Percentiles rank a stretch among this genome's conserved stretches.
These are phyloP conservation scores for Pythium apleroticum DNA, from an alignment of 352 stramenopile species.

Conservation along the genomic window DNA sequence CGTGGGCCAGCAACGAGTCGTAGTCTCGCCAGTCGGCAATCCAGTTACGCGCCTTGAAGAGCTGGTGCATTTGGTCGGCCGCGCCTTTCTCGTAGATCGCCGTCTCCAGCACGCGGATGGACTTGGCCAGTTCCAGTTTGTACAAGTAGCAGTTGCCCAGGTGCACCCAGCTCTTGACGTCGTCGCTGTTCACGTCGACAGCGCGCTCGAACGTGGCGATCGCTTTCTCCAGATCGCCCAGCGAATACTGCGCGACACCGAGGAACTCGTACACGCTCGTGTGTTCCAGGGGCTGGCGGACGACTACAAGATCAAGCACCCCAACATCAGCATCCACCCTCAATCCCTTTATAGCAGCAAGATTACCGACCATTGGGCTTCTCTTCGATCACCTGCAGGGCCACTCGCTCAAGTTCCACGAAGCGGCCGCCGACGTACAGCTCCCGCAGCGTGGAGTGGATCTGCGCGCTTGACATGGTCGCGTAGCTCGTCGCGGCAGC, in stretches of 20 bases:
- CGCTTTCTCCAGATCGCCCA: conserved; percentile 58
- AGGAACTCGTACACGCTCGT: conserved; percentile 69
- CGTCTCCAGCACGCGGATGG: conserved; percentile 46
- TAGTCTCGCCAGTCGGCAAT: conserved; percentile 64
- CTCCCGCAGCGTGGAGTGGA: conserved; percentile 33
- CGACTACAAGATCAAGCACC: background rate
- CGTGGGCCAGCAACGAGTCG: conserved; percentile 45
- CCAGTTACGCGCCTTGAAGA: conserved; percentile 73
- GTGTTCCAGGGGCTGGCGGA: conserved; percentile 18
- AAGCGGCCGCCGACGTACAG: conserved; percentile 50
- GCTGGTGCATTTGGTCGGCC: conserved; percentile 32
- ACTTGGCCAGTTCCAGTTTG: conserved; percentile 41
- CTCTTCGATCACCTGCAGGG: conserved; percentile 39
- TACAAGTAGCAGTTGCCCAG: conserved; percentile 74
- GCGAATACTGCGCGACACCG: conserved; percentile 64
- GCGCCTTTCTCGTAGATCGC: conserved; percentile 45
- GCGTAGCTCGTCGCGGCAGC: conserved; percentile 13
- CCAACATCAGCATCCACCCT: background rate
- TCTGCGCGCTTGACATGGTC: conserved; percentile 22
- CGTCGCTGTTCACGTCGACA: conserved; percentile 47
- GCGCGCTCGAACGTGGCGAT: conserved; percentile 58
- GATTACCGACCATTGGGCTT: conserved; percentile 41
- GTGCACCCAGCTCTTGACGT: conserved; percentile 59
- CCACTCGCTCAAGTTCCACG: conserved; percentile 43
- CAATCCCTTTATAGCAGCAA: background rate